Base-by-base conservation (phyloP, 495 filamentous ascomycete species). In the Penicillium desertorum region DNA sequence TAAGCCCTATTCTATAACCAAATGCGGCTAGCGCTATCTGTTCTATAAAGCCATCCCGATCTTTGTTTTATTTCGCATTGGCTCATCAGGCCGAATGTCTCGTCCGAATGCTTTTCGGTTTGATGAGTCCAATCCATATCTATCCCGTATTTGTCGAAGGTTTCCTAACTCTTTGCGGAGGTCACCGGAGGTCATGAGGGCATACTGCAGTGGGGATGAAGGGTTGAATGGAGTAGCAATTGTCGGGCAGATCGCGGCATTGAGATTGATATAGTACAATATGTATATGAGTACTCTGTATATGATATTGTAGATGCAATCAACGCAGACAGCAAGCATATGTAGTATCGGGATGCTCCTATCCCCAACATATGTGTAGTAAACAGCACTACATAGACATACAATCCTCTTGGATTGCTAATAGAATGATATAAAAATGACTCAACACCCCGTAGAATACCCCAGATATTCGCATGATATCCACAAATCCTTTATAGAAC, bases 1-100 rank as follows among this genome's bases (percentile, higher is more conserved):
- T 72, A 63, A 64, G 63, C 72, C 70, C 71, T 75, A 68, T 4
- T n/a, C 45, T 2, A 30, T 29, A 25, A 3, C 58, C 25, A 0
- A 36, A 57, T 47, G 14, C 1, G 54, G 54, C 36, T 62, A 55
- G 60, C 27, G 60, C 9, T 41, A 34, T 20, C 36, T 16, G n/a
- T 19, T 46, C 25, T 36, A 34, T 45, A 12, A 27, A 48, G 29
- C 54, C 43, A 50, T 51, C 46, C 42, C 48, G 51, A 58, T 54
- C 19, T 30, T 45, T 36, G 9, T 36, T 52, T 37, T n/a, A 32
- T 27, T 37, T 37, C 6, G 51, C 56, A 62, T 59, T 62, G 59
- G 60, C 47, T 62, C 39, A 14, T 36, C 2, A 51, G 59, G 30
- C 59, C 59, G 59, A 58, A 43, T 22, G 12, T 57, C 41, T 52